These are phyloP conservation scores for Chaetomiaceae sp. DNA, from an alignment of 2,329 filamentous ascomycete genomes.

Conservation along the genomic window DNA sequence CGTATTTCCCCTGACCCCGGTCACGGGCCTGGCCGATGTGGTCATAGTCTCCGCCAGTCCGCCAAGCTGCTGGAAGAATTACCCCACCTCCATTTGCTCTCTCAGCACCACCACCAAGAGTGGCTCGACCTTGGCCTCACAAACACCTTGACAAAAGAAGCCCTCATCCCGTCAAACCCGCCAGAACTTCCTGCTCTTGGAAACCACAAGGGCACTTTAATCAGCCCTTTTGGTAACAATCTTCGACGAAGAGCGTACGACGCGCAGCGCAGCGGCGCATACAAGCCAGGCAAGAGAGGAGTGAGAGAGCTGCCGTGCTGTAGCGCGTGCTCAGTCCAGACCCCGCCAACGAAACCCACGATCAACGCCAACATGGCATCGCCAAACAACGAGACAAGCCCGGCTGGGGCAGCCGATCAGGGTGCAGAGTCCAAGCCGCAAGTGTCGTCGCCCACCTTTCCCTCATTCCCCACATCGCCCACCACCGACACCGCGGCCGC, in stretches of 20 bases:
- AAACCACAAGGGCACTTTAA: no score
- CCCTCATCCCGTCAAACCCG: no score
- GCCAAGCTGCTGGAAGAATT: background rate
- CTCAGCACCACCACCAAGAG: no score
- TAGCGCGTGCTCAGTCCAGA: no score
- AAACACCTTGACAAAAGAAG: no score
- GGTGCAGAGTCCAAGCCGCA: conserved; percentile 14
- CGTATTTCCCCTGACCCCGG: background rate
- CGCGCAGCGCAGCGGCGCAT: conserved; percentile 2
- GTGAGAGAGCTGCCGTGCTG: no score
- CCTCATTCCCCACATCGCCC: conserved; percentile 27
- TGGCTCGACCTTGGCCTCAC: no score
- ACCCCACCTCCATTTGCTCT: conserved; percentile 11
- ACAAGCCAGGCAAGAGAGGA: no score
- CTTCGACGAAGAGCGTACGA: background rate
- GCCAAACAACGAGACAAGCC: conserved; percentile 29
- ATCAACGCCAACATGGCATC: conserved; percentile 36
- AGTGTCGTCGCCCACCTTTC: conserved; percentile 21
- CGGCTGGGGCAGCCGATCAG: conserved; percentile 1
- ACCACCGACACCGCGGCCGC: conserved; percentile 21
- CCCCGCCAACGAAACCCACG: background rate
- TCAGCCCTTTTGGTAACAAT: no score
- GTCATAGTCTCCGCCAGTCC: conserved; percentile 4
- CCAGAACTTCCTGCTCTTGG: no score
- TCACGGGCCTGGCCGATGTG: background rate